phyloP scores from a whole-genome alignment of 768 basidiomycete species.

The Bullera alba region DNA sequence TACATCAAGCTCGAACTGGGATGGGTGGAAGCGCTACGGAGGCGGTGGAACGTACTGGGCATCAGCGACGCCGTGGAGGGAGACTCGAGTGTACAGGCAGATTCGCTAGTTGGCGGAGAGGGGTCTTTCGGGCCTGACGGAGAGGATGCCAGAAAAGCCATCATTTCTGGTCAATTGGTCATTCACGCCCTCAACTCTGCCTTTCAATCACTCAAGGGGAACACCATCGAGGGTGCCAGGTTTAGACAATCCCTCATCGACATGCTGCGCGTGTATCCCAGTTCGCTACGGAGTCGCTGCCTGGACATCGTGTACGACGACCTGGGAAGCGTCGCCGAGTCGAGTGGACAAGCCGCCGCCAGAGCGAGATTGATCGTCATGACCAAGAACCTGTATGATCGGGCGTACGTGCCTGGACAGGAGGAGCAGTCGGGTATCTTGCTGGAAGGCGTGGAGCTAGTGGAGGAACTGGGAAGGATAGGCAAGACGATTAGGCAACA shows the following conservation, averaged over 20 bases:
- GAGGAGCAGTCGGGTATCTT: constrained; percentile 36
- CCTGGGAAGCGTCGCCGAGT: constrained; percentile 5
- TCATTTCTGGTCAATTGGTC: constrained; percentile 20
- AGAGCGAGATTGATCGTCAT: constrained; percentile 28
- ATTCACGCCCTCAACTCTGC: constrained; percentile 22
- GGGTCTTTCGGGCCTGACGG: constrained; percentile 51
- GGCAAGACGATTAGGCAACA: constrained; percentile 53
- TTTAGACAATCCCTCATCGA: constrained; percentile 25
- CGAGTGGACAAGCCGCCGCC: constrained; percentile 4
- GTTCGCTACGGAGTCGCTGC: constrained; percentile 30
- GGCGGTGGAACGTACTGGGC: constrained; percentile 74
- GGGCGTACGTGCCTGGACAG: constrained; percentile 30
- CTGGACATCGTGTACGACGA: constrained; percentile 35
- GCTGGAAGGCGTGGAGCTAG: constrained; percentile 53
- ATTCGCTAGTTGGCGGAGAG: constrained; percentile 66
- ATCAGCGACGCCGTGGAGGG: constrained; percentile 46
- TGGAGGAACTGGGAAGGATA: constrained; percentile 54
- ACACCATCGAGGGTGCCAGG: constrained; percentile 47
- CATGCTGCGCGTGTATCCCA: constrained; percentile 42
- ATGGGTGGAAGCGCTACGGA: constrained; percentile 69
- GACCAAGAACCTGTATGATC: constrained; percentile 38
- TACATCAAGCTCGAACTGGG: constrained; percentile 85
- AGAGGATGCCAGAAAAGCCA: constrained; percentile 40
- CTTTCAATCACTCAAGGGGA: constrained; percentile 16
- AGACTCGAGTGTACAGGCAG: constrained; percentile 42